phyloP scores from a whole-genome alignment of 805 yeast genomes.

The Lipomyces sp. region DNA sequence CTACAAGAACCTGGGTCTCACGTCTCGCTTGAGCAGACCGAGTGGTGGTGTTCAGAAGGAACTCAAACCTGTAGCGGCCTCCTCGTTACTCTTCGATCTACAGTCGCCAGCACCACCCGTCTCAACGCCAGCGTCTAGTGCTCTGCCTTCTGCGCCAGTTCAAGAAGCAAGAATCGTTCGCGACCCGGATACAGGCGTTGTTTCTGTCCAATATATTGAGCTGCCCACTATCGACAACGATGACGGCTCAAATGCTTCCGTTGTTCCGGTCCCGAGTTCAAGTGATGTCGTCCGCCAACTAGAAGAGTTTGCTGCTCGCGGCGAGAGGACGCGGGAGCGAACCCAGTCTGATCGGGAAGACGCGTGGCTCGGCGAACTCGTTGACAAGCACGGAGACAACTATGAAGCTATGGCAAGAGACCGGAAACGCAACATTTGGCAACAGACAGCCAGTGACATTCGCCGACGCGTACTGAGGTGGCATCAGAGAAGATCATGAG shows the following conservation, averaged over 20 bases:
- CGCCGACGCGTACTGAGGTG: constrained; percentile 63
- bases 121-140: neutral
- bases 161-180: constrained; percentile 17
- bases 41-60: constrained; percentile 81
- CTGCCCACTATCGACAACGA: constrained; percentile 34
- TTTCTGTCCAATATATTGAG: constrained; percentile 51
- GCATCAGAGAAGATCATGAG: constrained; percentile 1
- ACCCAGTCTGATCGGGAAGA: constrained; percentile 67
- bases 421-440: constrained; percentile 41
- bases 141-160: neutral
- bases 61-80: constrained; percentile 17
- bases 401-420: constrained; percentile 92
- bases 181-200: constrained; percentile 8
- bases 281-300: constrained; percentile 67
- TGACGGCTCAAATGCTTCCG: constrained; percentile 27
- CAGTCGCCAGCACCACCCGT: neutral
- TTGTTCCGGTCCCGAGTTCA: constrained; percentile 29
- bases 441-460: constrained; percentile 81
- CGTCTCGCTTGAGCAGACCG: constrained; percentile 58
- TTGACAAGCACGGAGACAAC: constrained; percentile 81
- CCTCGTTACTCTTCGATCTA: neutral
- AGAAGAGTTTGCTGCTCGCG: constrained; percentile 54
- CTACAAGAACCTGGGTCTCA: constrained; percentile 76
- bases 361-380: constrained; percentile 63
- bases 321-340: constrained; percentile 46